Evolutionary conservation across 179 eudicot species (phyloP).

Genomic region (Silene noctiflora): DNA sequence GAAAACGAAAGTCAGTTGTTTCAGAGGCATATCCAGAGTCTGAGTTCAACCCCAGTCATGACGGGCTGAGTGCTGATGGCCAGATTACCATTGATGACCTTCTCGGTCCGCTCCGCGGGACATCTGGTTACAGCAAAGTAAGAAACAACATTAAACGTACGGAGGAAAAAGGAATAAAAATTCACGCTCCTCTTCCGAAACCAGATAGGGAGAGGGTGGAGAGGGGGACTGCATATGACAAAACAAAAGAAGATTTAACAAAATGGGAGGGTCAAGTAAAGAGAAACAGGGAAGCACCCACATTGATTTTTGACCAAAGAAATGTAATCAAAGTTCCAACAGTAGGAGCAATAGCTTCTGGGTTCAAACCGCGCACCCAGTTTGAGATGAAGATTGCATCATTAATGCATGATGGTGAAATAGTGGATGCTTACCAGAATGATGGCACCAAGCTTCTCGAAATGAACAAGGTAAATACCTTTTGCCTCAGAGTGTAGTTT

Average conservation of each 20-base stretch:
- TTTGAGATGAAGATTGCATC: constrained; percentile 81
- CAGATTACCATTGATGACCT: constrained; percentile 70
- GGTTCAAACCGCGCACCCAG: constrained; percentile 79
- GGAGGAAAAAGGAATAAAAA: constrained; percentile 47
- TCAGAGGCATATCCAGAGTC: constrained; percentile 90
- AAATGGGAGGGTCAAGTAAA: constrained; percentile 74
- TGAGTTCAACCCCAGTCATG: constrained; percentile 76
- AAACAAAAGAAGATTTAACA: constrained; percentile 53
- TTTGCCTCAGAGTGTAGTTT: not conserved
- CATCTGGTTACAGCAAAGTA: constrained; percentile 52
- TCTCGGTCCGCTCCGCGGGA: constrained; percentile 63
- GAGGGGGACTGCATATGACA: constrained; percentile 58
- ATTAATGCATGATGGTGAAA: constrained; percentile 50
- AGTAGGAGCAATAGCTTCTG: constrained; percentile 89
- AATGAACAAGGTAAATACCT: constrained; percentile 66
- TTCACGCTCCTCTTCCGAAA: constrained; percentile 75
- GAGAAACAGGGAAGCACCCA: constrained; percentile 83
- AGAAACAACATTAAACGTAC: constrained; percentile 45
- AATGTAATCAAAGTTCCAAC: constrained; percentile 59
- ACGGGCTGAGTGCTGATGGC: constrained; percentile 63
- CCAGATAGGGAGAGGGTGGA: constrained; percentile 62
- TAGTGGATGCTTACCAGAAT: constrained; percentile 68
- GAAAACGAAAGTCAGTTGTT: constrained; percentile 42
- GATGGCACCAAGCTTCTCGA: constrained; percentile 94
- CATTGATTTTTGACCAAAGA: constrained; percentile 61